Conservation (phyloP, 352 stramenopile species). For the Pythium rishiriense region DNA sequence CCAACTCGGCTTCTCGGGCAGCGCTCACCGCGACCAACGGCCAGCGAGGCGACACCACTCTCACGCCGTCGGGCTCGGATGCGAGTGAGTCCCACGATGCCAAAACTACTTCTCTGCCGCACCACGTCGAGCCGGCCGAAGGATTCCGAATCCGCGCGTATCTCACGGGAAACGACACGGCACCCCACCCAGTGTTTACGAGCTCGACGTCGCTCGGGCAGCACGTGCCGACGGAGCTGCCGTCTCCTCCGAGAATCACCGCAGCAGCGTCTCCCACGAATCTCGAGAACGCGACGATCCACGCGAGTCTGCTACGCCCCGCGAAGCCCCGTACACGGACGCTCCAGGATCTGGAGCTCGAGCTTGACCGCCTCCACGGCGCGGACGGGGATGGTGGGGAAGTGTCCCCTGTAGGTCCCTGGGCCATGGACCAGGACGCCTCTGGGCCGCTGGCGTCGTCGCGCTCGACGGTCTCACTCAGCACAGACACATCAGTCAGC, state of each 20-base stretch:
- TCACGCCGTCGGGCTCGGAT: too few species aligned
- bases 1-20: slow-evolving; percentile 16
- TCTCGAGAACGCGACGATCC: neutral
- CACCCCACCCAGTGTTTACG: slow-evolving; percentile 12
- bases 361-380: slow-evolving; percentile 9
- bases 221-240: neutral
- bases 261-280: neutral
- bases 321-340: slow-evolving; percentile 6
- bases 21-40: neutral
- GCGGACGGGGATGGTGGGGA: slow-evolving; percentile 1
- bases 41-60: too few species aligned
- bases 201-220: slow-evolving; percentile 27
- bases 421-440: slow-evolving; percentile 32
- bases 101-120: too few species aligned
- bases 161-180: neutral
- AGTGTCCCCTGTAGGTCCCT: slow-evolving; percentile 53
- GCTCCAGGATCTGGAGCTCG: slow-evolving; percentile 18
- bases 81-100: too few species aligned
- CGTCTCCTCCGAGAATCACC: neutral
- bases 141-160: slow-evolving; percentile 29
- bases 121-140: neutral
- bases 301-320: neutral
- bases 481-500: neutral
- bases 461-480: slow-evolving; percentile 15
- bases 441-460: slow-evolving; percentile 9